Evolutionary conservation across 75 land plant species (phyloP).

Genomic region (Pinus albicaulis): DNA sequence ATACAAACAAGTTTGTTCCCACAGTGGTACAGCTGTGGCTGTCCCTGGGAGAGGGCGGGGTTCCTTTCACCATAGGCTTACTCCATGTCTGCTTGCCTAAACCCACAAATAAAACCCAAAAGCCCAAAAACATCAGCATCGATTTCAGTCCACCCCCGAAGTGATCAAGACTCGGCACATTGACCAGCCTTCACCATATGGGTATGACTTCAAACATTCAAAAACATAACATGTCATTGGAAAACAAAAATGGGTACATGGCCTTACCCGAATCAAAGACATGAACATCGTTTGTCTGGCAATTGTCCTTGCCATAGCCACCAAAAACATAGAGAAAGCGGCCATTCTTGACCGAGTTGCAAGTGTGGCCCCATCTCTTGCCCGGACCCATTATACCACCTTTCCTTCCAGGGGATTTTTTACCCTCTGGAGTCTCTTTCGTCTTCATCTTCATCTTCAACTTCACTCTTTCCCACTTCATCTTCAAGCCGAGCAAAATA

Average conservation of each 20-base stretch:
- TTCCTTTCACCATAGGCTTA: slow-evolving; percentile 80
- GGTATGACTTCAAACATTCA: neutral
- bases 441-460: slow-evolving; percentile 10
- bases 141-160: neutral
- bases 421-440: slow-evolving; percentile 23
- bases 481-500: slow-evolving; percentile 12
- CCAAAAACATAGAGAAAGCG: slow-evolving; percentile 83
- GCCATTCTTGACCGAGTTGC: slow-evolving; percentile 80
- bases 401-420: slow-evolving; percentile 36
- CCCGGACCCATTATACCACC: slow-evolving; percentile 79
- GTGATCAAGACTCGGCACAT: slow-evolving; percentile 7
- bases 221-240: neutral
- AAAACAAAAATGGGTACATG: neutral
- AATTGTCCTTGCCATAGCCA: slow-evolving; percentile 85
- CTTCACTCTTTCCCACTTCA: slow-evolving; percentile 63
- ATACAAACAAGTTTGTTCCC: slow-evolving; percentile 79
- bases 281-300: slow-evolving; percentile 91
- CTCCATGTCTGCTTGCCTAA: slow-evolving; percentile 82
- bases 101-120: neutral
- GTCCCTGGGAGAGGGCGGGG: slow-evolving; percentile 79
- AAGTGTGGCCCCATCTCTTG: slow-evolving; percentile 90
- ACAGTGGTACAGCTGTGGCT: slow-evolving; percentile 91
- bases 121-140: neutral
- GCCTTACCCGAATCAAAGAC: slow-evolving; percentile 82
- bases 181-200: neutral